Base-by-base conservation (phyloP, 495 filamentous ascomycete species). In the Cercophora scortea region DNA sequence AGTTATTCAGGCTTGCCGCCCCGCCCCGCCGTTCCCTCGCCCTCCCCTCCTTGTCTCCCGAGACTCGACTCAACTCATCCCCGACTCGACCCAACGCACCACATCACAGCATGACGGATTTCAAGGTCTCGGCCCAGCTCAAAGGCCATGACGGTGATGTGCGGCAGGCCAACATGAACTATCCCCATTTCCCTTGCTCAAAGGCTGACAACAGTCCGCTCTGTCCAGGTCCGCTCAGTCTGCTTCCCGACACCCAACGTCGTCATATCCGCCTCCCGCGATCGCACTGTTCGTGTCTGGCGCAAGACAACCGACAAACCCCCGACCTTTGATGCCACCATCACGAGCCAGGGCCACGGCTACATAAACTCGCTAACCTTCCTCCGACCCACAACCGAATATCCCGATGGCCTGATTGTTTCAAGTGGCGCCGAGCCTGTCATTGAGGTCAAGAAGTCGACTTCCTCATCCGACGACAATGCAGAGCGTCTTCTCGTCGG, bases 211-310 rank as follows among this genome's bases (percentile, higher is more conserved):
- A 42, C 43, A 52, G 43, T 48, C 42, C 8, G 38, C 41, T 2
- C 19, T 10, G 11, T 36, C 33, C 60, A 98, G 93, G 93, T 99
- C 63, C 89, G 93, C 55, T 83, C 80, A 55, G 88, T 99, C 56
- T 74, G 73, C 64, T 97, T 93, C 63, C 89, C 91, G 13, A 73
- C 76, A 44, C 72, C 87, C 51, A 81, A 87, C 56, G 70, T 81
- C 45, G 71, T 95, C 33, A 66, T 94, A 52, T 95, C 93, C 11
- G 88, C 88, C 17, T 96, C 92, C 49, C 80, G 94, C 67, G 94
- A 97, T 76, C 82, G 82, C 50, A 95, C 90, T 4, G 91, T 95
- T 39, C 84, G 90, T 35, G 66, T 89, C 43, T 99, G 94, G 94
- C 88, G 83, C 42, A 74, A 62, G 43, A 58, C 64, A 0, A 49